Conservation (phyloP, 208 protist species). For the Acanthamoeba divionensis region DNA sequence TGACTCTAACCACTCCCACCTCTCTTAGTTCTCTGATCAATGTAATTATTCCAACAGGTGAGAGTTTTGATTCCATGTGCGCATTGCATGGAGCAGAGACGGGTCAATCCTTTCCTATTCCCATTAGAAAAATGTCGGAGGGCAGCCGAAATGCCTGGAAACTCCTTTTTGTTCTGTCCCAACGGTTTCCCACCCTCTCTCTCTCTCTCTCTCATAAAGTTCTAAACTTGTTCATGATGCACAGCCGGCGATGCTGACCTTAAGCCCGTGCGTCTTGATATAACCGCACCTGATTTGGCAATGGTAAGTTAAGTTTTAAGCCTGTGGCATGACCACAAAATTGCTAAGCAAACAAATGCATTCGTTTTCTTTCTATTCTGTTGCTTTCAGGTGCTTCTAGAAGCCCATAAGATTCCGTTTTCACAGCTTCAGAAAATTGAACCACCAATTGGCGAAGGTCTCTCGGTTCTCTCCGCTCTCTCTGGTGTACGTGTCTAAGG, state of each 20-base stretch:
- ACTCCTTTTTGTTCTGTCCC: neutral
- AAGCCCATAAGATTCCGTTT: neutral
- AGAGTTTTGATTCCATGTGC: neutral
- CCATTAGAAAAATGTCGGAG: neutral
- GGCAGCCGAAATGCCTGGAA: neutral
- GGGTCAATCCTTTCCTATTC: neutral
- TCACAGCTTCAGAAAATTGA: neutral
- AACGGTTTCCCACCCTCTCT: neutral
- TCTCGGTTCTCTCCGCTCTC: too few species aligned
- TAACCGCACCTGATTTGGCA: slow-evolving; percentile 31
- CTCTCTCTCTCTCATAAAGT: neutral
- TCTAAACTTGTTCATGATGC: neutral
- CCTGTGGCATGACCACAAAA: too few species aligned
- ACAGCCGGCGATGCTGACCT: neutral
- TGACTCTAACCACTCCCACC: neutral
- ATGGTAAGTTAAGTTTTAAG: too few species aligned
- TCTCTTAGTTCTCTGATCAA: neutral
- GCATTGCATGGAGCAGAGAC: slow-evolving; percentile 10
- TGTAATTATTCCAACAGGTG: neutral
- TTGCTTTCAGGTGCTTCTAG: slow-evolving; percentile 29
- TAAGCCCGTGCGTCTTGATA: slow-evolving; percentile 16
- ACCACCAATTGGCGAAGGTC: neutral
- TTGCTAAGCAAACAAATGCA: too few species aligned
- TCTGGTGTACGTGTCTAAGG: neutral
- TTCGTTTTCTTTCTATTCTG: too few species aligned